These are phyloP conservation scores for Cytospora chrysosperma DNA, from an alignment of 2,329 filamentous ascomycete species.

Conservation along the genomic window DNA sequence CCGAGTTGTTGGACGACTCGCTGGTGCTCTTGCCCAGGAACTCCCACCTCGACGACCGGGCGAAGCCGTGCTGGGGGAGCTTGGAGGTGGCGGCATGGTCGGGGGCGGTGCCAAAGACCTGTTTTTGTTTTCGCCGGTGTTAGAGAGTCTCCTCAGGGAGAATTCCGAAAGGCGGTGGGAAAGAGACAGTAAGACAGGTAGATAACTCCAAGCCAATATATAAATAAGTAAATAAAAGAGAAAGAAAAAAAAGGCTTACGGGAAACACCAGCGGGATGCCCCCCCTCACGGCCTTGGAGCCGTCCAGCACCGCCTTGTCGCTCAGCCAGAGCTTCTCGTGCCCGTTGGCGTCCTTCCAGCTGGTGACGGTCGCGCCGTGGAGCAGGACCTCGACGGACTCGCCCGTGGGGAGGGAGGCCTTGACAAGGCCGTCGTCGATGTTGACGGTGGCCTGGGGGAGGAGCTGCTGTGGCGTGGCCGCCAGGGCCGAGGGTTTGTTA, in stretches of 20 bases:
- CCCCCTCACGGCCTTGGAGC: conserved; percentile 84
- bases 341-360: conserved; percentile 82
- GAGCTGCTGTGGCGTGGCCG: conserved; percentile 69
- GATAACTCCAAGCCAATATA: too few species aligned
- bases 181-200: too few species aligned
- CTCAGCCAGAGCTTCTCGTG: conserved; percentile 86
- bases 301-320: conserved; percentile 76
- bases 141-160: too few species aligned
- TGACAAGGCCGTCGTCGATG: conserved; percentile 69
- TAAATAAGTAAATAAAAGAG: too few species aligned
- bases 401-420: conserved; percentile 79
- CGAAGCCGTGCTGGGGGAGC: conserved; percentile 93
- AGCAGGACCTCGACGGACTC: conserved; percentile 84
- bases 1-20: conserved; percentile 46
- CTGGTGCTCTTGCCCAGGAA: conserved; percentile 85
- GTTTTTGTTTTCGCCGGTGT: neutral
- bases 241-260: conserved; percentile 51
- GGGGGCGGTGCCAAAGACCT: conserved; percentile 85
- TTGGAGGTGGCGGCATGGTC: conserved; percentile 72
- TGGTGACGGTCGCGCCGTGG: conserved; percentile 88
- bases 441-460: conserved; percentile 70
- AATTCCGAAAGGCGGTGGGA: too few species aligned
- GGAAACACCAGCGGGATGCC: conserved; percentile 93
- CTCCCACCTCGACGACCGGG: conserved; percentile 86
- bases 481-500: conserved; percentile 77